Evolutionary conservation across 2,329 filamentous ascomycete species (phyloP).

Genomic region (Exserohilum turcica): DNA sequence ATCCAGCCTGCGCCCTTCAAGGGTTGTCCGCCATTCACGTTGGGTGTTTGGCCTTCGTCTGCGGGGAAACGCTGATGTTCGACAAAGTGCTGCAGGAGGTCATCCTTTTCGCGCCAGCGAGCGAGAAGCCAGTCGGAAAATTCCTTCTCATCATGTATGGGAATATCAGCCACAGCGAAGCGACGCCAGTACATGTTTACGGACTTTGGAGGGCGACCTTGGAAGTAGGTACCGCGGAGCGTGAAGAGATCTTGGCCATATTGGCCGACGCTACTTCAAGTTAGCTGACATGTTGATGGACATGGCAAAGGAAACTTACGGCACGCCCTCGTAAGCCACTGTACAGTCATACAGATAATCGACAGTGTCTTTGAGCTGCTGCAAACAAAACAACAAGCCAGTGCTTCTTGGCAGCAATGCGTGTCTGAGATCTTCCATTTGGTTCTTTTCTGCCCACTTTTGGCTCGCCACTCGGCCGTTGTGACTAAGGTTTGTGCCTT

Average conservation of each 20-base stretch:
- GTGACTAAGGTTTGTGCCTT: constrained; percentile 80
- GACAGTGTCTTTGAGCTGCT: constrained; percentile 73
- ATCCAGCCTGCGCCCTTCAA: constrained; percentile 51
- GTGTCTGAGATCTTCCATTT: constrained; percentile 72
- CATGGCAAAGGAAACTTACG: constrained; percentile 61
- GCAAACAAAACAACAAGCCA: constrained; percentile 78
- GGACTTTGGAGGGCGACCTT: constrained; percentile 86
- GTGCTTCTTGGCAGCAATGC: constrained; percentile 78
- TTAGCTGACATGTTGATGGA: not conserved
- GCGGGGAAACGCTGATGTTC: constrained; percentile 80
- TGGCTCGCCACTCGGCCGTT: constrained; percentile 73
- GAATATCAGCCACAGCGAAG: constrained; percentile 79
- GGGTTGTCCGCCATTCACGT: constrained; percentile 22
- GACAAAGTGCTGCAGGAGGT: constrained; percentile 77
- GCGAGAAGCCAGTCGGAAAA: constrained; percentile 84
- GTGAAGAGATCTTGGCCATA: constrained; percentile 90
- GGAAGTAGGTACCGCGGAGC: constrained; percentile 81
- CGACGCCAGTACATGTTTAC: constrained; percentile 97
- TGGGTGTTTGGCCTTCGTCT: constrained; percentile 49
- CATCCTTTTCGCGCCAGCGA: constrained; percentile 91
- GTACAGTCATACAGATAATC: constrained; percentile 93
- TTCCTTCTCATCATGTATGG: constrained; percentile 69
- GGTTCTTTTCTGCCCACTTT: constrained; percentile 77
- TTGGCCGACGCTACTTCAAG: constrained; percentile 51
- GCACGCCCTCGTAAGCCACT: constrained; percentile 90